phyloP scores from a whole-genome alignment of 2,329 filamentous ascomycete genomes.

The Byssothecium circinans region DNA sequence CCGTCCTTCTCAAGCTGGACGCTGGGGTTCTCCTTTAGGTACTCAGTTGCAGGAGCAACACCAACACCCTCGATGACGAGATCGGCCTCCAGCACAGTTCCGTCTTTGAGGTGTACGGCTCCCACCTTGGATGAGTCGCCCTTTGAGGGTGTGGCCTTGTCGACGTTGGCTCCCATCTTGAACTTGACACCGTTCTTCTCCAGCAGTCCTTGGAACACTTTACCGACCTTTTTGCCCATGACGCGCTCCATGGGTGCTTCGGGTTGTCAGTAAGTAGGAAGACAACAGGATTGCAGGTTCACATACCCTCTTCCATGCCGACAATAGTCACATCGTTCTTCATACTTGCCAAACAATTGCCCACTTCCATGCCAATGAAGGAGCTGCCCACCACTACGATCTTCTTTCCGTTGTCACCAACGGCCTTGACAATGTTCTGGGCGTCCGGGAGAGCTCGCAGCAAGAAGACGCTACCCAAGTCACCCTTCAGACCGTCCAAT shows the following conservation, averaged over 20 bases:
- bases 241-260: slow-evolving; percentile 77
- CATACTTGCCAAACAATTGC: slow-evolving; percentile 72
- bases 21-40: slow-evolving; percentile 70
- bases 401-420: slow-evolving; percentile 83
- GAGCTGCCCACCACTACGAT: slow-evolving; percentile 89
- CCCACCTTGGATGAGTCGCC: slow-evolving; percentile 74
- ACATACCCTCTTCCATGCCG: slow-evolving; percentile 71
- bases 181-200: slow-evolving; percentile 91
- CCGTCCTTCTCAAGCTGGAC: slow-evolving; percentile 78
- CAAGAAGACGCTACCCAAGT: slow-evolving; percentile 82
- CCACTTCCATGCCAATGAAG: slow-evolving; percentile 98
- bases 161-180: slow-evolving; percentile 76
- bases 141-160: slow-evolving; percentile 74
- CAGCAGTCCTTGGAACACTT: slow-evolving; percentile 74
- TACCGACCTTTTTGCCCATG: slow-evolving; percentile 79
- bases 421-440: slow-evolving; percentile 74
- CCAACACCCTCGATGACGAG: slow-evolving; percentile 90
- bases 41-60: slow-evolving; percentile 82
- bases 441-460: slow-evolving; percentile 77
- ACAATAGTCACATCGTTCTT: slow-evolving; percentile 84
- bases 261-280: slow-evolving; percentile 11
- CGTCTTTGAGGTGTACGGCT: slow-evolving; percentile 79
- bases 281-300: neutral
- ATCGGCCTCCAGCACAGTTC: slow-evolving; percentile 80
- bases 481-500: slow-evolving; percentile 77